Evolutionary conservation across 2,329 filamentous ascomycete genomes (phyloP).

Genomic region (Beauveria sp.): DNA sequence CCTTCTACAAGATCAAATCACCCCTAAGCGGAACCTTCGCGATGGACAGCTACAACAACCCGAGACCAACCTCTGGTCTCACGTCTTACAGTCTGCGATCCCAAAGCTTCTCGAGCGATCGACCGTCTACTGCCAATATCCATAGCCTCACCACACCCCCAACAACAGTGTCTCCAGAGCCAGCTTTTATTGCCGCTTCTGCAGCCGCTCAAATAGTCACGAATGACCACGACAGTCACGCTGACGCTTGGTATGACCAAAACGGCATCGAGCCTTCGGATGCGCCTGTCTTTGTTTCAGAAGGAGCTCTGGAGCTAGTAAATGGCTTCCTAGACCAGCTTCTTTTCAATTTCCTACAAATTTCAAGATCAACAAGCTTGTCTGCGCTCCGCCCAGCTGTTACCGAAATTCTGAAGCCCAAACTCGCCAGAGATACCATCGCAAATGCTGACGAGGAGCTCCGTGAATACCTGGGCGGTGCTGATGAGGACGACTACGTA

Average conservation of each 20-base stretch:
- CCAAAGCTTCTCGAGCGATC: constrained; percentile 64
- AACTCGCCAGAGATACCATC: constrained; percentile 78
- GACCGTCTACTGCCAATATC: constrained; percentile 52
- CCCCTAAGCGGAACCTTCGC: not conserved
- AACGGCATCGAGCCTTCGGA: constrained; percentile 57
- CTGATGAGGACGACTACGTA: constrained; percentile 64
- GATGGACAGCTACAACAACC: constrained; percentile 13
- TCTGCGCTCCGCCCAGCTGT: constrained; percentile 72
- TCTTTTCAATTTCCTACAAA: constrained; percentile 80
- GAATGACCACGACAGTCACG: constrained; percentile 72
- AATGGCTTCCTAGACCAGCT: constrained; percentile 93
- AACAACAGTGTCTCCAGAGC: constrained; percentile 60
- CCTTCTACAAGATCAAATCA: not conserved
- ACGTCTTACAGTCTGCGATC: constrained; percentile 33
- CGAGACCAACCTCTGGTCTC: constrained; percentile 27
- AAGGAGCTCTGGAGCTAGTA: constrained; percentile 65
- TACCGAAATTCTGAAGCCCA: constrained; percentile 78
- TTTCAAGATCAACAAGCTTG: constrained; percentile 71
- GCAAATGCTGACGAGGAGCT: constrained; percentile 79
- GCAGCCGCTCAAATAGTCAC: constrained; percentile 89
- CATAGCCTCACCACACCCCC: constrained; percentile 60
- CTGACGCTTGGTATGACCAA: constrained; percentile 62
- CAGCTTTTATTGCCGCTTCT: constrained; percentile 80
- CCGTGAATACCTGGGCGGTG: constrained; percentile 75
- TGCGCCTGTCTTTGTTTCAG: constrained; percentile 65